Base-by-base conservation (phyloP, 106 monocot genomes). In the Iris macrosiphon region DNA sequence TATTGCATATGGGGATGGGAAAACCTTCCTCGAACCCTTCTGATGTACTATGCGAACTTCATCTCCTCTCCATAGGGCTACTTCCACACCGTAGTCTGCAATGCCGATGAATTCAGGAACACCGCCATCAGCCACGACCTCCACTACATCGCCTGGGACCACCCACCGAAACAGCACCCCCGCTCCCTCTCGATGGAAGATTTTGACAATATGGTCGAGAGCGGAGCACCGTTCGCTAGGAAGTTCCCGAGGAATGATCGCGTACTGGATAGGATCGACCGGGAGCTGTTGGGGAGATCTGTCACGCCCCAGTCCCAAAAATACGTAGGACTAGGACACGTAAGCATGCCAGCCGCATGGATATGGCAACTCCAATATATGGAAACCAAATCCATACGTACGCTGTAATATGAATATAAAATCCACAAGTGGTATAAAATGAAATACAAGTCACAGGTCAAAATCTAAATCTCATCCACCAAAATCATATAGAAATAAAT, bases 11-110 rank as follows among this genome's bases (percentile, higher is more conserved):
- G 79, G 76, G 92, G 92, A 39, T 86, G 81, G 75, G 86, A 92
- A 49, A 86, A 75, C 58, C 76, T 86, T 10, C 92, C 92, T 0
- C 72, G 92, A 33, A 82, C 71, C 2, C 22, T 92, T 28, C 60
- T 92, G 6, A 86, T 92, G 92, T 92, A 92, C 79, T 92, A 92
- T 41, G 75, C 59, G 3, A 92, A 92, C 66, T 92, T 83, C 32
- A 66, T 92, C 49, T 92, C 92, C 12, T 92, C 92, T 0, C 92
- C 92, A 0, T 82, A 92, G 48, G 86, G 92, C 27, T 92, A 92
- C 60, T 92, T 92, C 71, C 92, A 92, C 30, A 86, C 86, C 1
- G 86, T 92, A 48, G 83, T 92, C 25, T 92, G 92, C 92, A 92
- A 92, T 63, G 60, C 79, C 2, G 59, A 75, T 11, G 62, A 45